Percentiles rank a stretch among this genome's conserved stretches.
phyloP scores from a whole-genome alignment of 495 filamentous ascomycete genomes.

The Aspergillus kassunensis region DNA sequence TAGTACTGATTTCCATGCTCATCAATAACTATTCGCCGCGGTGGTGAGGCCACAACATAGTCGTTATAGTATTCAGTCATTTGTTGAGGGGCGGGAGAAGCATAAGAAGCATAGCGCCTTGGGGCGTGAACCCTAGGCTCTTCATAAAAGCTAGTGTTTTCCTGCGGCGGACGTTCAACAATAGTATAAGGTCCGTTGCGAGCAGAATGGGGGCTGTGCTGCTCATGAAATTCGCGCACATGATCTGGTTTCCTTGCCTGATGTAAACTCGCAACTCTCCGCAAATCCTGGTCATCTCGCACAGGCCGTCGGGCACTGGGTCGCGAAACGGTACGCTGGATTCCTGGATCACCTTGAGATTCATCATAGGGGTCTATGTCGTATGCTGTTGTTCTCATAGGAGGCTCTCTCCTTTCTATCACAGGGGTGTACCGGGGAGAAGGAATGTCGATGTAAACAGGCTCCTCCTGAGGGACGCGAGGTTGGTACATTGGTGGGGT shows the following conservation, averaged over 20 bases:
- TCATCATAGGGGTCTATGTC: constrained; percentile 36
- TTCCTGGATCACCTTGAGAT: constrained; percentile 32
- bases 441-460: constrained; percentile 46
- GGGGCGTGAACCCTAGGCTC: constrained; percentile 42
- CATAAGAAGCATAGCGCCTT: constrained; percentile 46
- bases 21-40: constrained; percentile 64
- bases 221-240: constrained; percentile 42
- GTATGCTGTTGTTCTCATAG: constrained; percentile 29
- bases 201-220: constrained; percentile 41
- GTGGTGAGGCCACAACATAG: constrained; percentile 54
- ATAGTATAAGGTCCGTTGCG: constrained; percentile 61
- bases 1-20: constrained; percentile 67
- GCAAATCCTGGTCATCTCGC: constrained; percentile 53
- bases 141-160: constrained; percentile 54
- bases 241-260: constrained; percentile 49
- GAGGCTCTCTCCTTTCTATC: constrained; percentile 34
- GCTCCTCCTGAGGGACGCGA: constrained; percentile 46
- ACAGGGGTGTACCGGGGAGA: constrained; percentile 43
- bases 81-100: constrained; percentile 54
- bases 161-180: constrained; percentile 45
- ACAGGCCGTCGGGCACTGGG: constrained; percentile 36
- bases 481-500: constrained; percentile 37
- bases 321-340: constrained; percentile 41
- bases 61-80: constrained; percentile 48
- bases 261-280: constrained; percentile 56